These are phyloP conservation scores for Leccinum pachyderme DNA, from an alignment of 1,284 basidiomycete genomes.

Conservation along the genomic window DNA sequence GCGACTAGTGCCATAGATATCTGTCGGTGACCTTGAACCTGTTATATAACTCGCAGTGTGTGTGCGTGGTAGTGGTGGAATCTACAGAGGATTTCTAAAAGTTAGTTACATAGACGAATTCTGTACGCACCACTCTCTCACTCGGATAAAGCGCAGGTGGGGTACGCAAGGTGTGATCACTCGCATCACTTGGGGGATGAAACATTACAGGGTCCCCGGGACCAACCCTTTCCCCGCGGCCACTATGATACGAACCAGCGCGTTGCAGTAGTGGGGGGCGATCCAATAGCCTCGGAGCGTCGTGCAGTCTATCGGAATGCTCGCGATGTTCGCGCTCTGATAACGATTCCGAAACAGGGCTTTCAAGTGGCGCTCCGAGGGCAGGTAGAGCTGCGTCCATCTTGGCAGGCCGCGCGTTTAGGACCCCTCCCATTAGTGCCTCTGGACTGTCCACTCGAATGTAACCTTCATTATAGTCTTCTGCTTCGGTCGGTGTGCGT, in stretches of 20 bases:
- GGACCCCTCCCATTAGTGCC: conserved; percentile 33
- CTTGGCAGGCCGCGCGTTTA: conserved; percentile 33
- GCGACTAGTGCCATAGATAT: conserved; percentile 28
- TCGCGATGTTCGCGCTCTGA: conserved; percentile 30
- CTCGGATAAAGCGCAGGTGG: conserved; percentile 22
- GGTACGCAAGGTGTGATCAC: conserved; percentile 31
- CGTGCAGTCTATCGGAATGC: conserved; percentile 15
- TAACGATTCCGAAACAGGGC: conserved; percentile 20
- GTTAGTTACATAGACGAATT: background rate
- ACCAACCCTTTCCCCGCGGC: conserved; percentile 16
- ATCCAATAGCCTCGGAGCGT: conserved; percentile 26
- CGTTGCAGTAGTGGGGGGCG: conserved; percentile 23
- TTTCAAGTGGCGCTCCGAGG: conserved; percentile 20
- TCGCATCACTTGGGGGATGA: conserved; percentile 22
- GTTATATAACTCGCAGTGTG: conserved; percentile 21
- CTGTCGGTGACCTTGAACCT: conserved; percentile 27
- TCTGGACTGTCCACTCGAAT: conserved; percentile 34
- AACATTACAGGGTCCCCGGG: conserved; percentile 25
- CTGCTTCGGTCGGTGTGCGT: conserved; percentile 33
- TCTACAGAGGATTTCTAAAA: conserved; percentile 15
- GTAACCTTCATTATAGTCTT: conserved; percentile 32
- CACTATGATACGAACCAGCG: conserved; percentile 23
- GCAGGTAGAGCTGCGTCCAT: conserved; percentile 22
- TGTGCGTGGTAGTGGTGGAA: conserved; percentile 30
- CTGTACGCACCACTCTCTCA: conserved; percentile 28